Conservation (phyloP, 805 yeast genomes). For the Metschnikowia santaceciliae region DNA sequence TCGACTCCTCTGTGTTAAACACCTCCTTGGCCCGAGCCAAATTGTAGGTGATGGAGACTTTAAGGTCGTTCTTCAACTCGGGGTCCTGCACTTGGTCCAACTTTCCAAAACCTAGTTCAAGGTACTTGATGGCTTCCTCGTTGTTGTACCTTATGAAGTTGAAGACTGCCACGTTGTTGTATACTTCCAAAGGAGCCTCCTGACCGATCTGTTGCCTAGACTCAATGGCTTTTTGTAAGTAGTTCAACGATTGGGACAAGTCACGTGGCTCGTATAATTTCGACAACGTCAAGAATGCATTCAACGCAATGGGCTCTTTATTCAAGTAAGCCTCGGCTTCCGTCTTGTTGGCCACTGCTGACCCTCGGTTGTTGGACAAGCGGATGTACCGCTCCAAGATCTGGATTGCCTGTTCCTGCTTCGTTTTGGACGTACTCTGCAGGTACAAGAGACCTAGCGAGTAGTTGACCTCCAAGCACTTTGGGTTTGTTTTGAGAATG, state of each 20-base stretch:
- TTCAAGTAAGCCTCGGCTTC: slow-evolving; percentile 23
- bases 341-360: slow-evolving; percentile 21
- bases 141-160: slow-evolving; percentile 61
- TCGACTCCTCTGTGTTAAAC: slow-evolving; percentile 31
- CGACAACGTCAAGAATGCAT: slow-evolving; percentile 67
- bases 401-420: slow-evolving; percentile 53
- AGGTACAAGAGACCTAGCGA: slow-evolving; percentile 75
- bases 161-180: slow-evolving; percentile 83
- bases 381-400: slow-evolving; percentile 68
- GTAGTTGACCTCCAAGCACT: slow-evolving; percentile 68
- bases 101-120: slow-evolving; percentile 46
- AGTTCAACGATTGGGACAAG: slow-evolving; percentile 61
- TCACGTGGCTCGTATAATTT: slow-evolving; percentile 66
- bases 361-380: slow-evolving; percentile 49
- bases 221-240: slow-evolving; percentile 58
- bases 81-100: slow-evolving; percentile 28
- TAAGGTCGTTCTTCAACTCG: slow-evolving; percentile 34
- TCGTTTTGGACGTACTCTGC: slow-evolving; percentile 36
- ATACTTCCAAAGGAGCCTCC: slow-evolving; percentile 53
- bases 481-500: slow-evolving; percentile 60
- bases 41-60: slow-evolving; percentile 49
- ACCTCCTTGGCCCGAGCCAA: slow-evolving; percentile 70
- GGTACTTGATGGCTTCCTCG: slow-evolving; percentile 54
- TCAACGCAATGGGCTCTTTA: slow-evolving; percentile 56
- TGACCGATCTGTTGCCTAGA: slow-evolving; percentile 40